A percentile compares a stretch with the other conserved stretches of the same genome.
These are phyloP conservation scores for Colletotrichum viniferum DNA, from an alignment of 2,329 filamentous ascomycete genomes.

Conservation along the genomic window DNA sequence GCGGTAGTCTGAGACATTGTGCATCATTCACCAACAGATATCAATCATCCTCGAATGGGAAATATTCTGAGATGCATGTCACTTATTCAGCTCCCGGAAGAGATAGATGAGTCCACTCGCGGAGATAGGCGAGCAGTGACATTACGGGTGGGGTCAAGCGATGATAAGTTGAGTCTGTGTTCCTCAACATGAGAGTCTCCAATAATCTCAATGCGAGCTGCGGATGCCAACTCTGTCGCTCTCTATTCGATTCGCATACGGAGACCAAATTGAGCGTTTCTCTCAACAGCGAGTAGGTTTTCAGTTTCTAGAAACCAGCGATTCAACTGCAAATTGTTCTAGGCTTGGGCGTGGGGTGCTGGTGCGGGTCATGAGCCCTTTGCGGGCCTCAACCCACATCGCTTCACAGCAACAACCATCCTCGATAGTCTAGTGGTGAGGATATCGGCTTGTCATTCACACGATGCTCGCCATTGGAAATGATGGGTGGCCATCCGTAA, in stretches of 20 bases:
- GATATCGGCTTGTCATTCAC: background rate
- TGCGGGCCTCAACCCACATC: background rate
- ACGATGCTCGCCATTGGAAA: too few species aligned
- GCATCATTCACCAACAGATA: background rate
- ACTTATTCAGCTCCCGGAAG: background rate
- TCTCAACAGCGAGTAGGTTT: background rate
- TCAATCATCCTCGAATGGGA: background rate
- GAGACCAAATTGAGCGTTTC: rapidly evolving
- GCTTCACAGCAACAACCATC: background rate
- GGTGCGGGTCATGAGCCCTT: background rate
- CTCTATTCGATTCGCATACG: background rate
- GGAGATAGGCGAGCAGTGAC: background rate
- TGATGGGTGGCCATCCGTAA: too few species aligned
- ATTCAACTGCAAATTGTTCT: background rate
- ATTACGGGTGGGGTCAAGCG: background rate
- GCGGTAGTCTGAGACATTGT: background rate
- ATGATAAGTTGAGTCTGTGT: rapidly evolving
- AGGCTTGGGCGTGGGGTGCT: too few species aligned
- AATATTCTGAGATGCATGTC: background rate
- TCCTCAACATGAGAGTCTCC: background rate
- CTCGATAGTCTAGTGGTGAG: slow-evolving; percentile 4
- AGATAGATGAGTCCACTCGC: background rate
- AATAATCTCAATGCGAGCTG: background rate
- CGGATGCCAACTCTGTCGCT: background rate
- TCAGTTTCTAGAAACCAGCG: background rate